phyloP scores from a whole-genome alignment of 2,329 filamentous ascomycete genomes.

The Hypoxylon sp. region DNA sequence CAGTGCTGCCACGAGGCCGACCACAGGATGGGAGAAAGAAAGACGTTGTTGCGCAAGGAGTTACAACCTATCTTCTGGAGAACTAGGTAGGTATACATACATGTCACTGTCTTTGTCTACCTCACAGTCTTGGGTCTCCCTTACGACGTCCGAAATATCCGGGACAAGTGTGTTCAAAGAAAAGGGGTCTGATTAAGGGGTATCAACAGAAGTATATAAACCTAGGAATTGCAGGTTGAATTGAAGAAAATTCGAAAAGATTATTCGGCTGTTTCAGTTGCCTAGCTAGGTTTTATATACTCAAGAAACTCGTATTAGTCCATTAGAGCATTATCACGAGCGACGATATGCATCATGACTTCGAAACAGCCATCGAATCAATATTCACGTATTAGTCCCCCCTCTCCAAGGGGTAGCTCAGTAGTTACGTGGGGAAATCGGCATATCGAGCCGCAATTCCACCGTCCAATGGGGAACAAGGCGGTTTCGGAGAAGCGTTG shows the following conservation, averaged over 20 bases:
- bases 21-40: too few relatives aligned
- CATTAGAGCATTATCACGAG: conserved; percentile 8
- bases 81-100: too few relatives aligned
- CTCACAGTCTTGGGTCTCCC: too few relatives aligned
- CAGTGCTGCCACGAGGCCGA: too few relatives aligned
- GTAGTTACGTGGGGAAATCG: conserved; percentile 38
- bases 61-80: too few relatives aligned
- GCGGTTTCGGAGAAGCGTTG: conserved; percentile 47
- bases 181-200: neutral
- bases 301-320: conserved; percentile 6
- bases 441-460: conserved; percentile 42
- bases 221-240: neutral
- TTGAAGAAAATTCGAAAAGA: neutral
- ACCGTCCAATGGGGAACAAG: conserved; percentile 27
- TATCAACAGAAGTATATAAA: neutral
- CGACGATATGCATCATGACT: conserved; percentile 27
- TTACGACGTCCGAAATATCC: too few relatives aligned
- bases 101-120: too few relatives aligned
- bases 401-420: conserved; percentile 25
- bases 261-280: neutral
- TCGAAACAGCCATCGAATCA: conserved; percentile 26
- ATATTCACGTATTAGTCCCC: conserved; percentile 17
- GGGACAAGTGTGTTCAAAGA: neutral
- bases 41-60: too few relatives aligned
- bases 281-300: conserved; percentile 1